Evolutionary conservation across 106 monocot genomes (phyloP), one percentile per base, ranked within the genome.

Genomic region (Acanthochlamys bracteata): DNA sequence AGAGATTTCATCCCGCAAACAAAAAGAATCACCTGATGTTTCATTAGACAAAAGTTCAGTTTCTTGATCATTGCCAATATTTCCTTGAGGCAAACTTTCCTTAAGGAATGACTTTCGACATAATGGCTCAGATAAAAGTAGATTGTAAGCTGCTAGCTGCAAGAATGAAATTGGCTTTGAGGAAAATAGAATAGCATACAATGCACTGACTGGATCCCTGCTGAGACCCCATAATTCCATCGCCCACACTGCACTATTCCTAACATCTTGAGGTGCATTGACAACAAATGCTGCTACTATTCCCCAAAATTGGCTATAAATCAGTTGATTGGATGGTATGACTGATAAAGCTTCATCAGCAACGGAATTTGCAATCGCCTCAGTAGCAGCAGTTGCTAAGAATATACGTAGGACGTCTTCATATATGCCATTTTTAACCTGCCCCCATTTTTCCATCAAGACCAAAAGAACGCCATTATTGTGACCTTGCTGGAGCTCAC

Each of bases 161-260:
- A 96, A 63, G 59, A 76, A 80, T 70, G 76, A 64, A 17, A 83
- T 59, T 11, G 91, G 80, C 40, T 63, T 70, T 0, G 68, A 76
- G 13, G 91, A 88, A 73, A 91, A 96, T 40, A 96, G 65, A 83
- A 96, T 73, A 24, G 90, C 82, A 74, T 88, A 91, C 57, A 96
- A 57, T 49, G 84, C 74, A 25, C 61, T 72, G 73, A 91, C 66
- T 10, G 84, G 74, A 51, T 82, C 85, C 60, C 81, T 82, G 73
- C 80, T 85, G 63, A 96, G 90, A 47, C 88, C 90, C 96, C 96
- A 96, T 65, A 88, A 80, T 65, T 91, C 83, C 83, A 88, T 88
- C 10, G 96, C 76, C 41, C 88, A 71, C 7, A 83, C 59, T 62
- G 86, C 80, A 24, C 71, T 71, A 53, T 14, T 76, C 54, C 72